These are phyloP conservation scores for Trichocladium antarcticum DNA, from an alignment of 495 filamentous ascomycete genomes.

Conservation along the genomic window DNA sequence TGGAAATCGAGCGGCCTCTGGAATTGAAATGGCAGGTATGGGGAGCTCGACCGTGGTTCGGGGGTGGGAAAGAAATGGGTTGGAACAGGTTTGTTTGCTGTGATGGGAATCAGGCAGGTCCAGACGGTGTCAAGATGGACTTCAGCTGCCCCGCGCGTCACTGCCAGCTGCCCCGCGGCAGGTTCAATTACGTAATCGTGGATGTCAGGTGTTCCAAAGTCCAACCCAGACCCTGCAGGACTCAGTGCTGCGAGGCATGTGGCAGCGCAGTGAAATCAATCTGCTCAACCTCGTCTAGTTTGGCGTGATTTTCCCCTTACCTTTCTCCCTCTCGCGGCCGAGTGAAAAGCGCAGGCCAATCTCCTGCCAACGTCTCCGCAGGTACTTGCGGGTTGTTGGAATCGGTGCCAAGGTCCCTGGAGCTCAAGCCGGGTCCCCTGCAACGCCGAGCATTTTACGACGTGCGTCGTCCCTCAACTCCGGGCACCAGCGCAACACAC, in stretches of 20 bases:
- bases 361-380: no score
- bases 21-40: not conserved
- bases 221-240: not conserved
- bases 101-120: conserved; percentile 17
- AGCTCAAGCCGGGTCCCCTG: not conserved
- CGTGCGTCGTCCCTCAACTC: not conserved
- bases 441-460: not conserved
- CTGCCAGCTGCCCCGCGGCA: conserved; percentile 2
- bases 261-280: no score
- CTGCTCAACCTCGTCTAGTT: no score
- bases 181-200: conserved; percentile 6
- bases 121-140: conserved; percentile 5
- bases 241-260: no score
- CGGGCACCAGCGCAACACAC: not conserved
- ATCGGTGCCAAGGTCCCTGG: no score
- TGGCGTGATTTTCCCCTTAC: no score
- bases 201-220: not conserved
- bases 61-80: not conserved
- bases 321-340: no score
- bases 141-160: conserved; percentile 11
- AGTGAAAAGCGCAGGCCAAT: no score
- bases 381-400: no score
- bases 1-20: not conserved
- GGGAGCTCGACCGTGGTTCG: not conserved
- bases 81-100: not conserved